Evolutionary conservation across 306 rosid genomes (phyloP).

Genomic region (Ceratonia siliqua): DNA sequence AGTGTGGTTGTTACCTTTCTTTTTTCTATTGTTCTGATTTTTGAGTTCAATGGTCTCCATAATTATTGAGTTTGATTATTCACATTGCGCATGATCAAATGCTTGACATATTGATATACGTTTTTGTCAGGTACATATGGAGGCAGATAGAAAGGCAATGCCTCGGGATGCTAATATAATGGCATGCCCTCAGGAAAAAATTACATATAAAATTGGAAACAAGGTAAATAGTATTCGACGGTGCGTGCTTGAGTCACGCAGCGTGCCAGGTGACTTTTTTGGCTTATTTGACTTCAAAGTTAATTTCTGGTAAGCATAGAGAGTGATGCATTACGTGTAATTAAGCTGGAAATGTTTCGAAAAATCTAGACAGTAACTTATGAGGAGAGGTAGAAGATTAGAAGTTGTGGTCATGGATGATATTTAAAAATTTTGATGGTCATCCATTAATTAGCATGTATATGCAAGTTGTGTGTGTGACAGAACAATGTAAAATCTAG

Average conservation of each 20-base stretch:
- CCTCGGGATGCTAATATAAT: constrained; percentile 57
- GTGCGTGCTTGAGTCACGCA: constrained; percentile 15
- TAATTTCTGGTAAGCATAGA: constrained; percentile 9
- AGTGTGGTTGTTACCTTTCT: constrained; percentile 22
- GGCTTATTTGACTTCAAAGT: neutral
- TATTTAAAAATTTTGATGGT: neutral
- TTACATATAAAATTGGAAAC: constrained; percentile 78
- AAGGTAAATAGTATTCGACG: constrained; percentile 58
- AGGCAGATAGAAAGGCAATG: constrained; percentile 79
- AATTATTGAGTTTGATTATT: constrained; percentile 24
- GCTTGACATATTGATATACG: constrained; percentile 31
- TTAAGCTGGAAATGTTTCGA: neutral
- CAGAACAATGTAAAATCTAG: neutral
- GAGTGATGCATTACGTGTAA: constrained; percentile 12
- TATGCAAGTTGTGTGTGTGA: neutral
- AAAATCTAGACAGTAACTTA: constrained; percentile 14
- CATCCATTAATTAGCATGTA: neutral
- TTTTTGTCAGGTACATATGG: constrained; percentile 88
- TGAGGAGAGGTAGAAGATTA: neutral
- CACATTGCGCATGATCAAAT: constrained; percentile 21
- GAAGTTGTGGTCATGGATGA: neutral
- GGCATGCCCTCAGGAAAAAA: constrained; percentile 64
- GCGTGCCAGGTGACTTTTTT: neutral
- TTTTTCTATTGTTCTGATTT: constrained; percentile 32
- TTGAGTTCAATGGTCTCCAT: constrained; percentile 27